These are phyloP conservation scores for Colletotrichum cuscutae DNA, from an alignment of 2,329 filamentous ascomycete species.

Conservation along the genomic window DNA sequence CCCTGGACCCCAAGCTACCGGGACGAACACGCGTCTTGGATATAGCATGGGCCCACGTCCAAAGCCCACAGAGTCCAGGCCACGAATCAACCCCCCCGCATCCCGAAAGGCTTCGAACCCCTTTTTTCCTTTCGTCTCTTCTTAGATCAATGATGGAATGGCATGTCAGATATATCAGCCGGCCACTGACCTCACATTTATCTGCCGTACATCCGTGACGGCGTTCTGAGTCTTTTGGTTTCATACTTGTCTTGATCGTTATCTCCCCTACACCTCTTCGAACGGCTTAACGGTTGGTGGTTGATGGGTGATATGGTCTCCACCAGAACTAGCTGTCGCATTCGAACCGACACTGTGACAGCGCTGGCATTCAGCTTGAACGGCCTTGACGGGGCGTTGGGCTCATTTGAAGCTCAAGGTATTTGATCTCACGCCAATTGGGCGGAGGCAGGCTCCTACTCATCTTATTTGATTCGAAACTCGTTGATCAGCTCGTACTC, in stretches of 20 bases:
- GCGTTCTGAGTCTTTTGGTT: background rate
- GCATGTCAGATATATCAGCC: background rate
- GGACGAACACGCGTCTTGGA: slow-evolving; percentile 27
- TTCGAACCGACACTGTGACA: background rate
- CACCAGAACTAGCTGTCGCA: background rate
- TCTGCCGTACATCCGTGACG: background rate
- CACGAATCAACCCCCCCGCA: slow-evolving; percentile 12
- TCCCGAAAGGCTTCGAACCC: slow-evolving; percentile 1
- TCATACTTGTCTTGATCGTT: background rate
- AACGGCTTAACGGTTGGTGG: background rate
- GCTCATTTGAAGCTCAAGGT: background rate
- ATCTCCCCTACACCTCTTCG: background rate
- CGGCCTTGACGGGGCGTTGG: no score
- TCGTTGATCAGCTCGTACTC: background rate
- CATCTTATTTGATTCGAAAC: background rate
- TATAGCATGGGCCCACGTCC: slow-evolving; percentile 17
- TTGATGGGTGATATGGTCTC: no score
- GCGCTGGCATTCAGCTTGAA: no score
- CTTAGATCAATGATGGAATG: background rate
- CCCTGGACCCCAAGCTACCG: slow-evolving; percentile 5
- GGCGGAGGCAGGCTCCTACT: background rate
- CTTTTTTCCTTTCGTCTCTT: background rate
- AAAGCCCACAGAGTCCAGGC: background rate
- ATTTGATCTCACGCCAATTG: no score
- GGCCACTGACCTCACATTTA: background rate